Conservation (phyloP, 1,139 yeast genomes). For the Yamadazyma taylorii region DNA sequence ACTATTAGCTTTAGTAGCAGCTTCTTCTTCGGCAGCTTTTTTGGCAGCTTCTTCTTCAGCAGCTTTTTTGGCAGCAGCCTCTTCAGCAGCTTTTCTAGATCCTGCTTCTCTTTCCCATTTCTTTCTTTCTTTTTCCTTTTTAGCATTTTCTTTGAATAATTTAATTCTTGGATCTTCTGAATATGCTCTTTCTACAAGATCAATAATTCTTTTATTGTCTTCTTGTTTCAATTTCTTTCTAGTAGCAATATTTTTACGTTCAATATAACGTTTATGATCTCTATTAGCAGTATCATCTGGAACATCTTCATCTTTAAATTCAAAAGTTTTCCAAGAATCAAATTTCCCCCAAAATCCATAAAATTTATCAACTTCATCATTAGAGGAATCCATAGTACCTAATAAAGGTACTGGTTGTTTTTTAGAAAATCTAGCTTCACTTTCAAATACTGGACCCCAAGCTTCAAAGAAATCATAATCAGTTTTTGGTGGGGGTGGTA, state of each 20-base stretch:
- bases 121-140: constrained; percentile 90
- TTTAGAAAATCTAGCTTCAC: constrained; percentile 91
- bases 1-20: constrained; percentile 75
- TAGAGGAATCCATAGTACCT: constrained; percentile 67
- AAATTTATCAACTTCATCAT: constrained; percentile 85
- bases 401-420: constrained; percentile 83
- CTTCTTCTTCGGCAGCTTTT: constrained; percentile 91
- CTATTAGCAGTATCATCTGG: constrained; percentile 99
- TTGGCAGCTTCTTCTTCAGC: constrained; percentile 73
- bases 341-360: constrained; percentile 92
- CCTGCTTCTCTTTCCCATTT: constrained; percentile 99
- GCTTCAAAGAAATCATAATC: constrained; percentile 82
- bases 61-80: constrained; percentile 67
- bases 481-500: constrained; percentile 67
- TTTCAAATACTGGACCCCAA: constrained; percentile 89
- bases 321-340: constrained; percentile 98
- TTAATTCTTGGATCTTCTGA: constrained; percentile 93
- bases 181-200: constrained; percentile 84
- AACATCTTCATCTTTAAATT: constrained; percentile 97
- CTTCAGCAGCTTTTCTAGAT: constrained; percentile 93
- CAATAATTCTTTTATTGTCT: constrained; percentile 88
- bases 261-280: constrained; percentile 98
- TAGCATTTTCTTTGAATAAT: constrained; percentile 89
- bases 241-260: constrained; percentile 94
- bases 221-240: constrained; percentile 98